Conservation (phyloP, 768 basidiomycete species). For the Hortiboletus campestris region DNA sequence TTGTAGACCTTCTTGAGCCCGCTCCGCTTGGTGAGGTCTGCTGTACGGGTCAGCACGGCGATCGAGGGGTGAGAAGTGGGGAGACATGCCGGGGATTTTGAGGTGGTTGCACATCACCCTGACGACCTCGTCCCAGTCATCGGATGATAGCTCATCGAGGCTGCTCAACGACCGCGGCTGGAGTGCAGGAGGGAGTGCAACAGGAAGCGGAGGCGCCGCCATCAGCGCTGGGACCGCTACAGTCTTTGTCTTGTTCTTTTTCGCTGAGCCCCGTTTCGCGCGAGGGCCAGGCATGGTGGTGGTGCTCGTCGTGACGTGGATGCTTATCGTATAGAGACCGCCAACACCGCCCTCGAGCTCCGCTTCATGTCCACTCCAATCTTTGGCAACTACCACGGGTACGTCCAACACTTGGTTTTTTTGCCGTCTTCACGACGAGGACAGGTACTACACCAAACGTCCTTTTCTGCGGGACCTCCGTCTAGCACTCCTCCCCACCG, state of each 20-base stretch:
- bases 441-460: slow-evolving; percentile 77
- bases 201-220: background rate
- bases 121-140: slow-evolving; percentile 49
- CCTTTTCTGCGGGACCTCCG: slow-evolving; percentile 60
- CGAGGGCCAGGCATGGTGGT: slow-evolving; percentile 27
- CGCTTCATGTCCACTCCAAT: slow-evolving; percentile 20
- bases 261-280: slow-evolving; percentile 18
- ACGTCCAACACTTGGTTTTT: slow-evolving; percentile 3
- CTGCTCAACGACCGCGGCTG: slow-evolving; percentile 9
- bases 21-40: slow-evolving; percentile 54
- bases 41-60: background rate
- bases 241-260: slow-evolving; percentile 19
- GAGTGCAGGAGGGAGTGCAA: slow-evolving; percentile 21
- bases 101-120: slow-evolving; percentile 48
- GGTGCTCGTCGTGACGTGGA: background rate
- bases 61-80: rapidly evolving
- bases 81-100: slow-evolving; percentile 49
- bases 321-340: background rate
- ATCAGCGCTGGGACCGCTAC: background rate
- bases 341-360: no score
- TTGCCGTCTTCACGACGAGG: no score
- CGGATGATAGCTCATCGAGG: slow-evolving; percentile 31
- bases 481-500: slow-evolving; percentile 55
- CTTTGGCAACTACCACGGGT: slow-evolving; percentile 78
- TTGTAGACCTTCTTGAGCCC: slow-evolving; percentile 63